Evolutionary conservation across 352 stramenopile genomes (phyloP).

Genomic region (Stephanocyclus meneghinianus): DNA sequence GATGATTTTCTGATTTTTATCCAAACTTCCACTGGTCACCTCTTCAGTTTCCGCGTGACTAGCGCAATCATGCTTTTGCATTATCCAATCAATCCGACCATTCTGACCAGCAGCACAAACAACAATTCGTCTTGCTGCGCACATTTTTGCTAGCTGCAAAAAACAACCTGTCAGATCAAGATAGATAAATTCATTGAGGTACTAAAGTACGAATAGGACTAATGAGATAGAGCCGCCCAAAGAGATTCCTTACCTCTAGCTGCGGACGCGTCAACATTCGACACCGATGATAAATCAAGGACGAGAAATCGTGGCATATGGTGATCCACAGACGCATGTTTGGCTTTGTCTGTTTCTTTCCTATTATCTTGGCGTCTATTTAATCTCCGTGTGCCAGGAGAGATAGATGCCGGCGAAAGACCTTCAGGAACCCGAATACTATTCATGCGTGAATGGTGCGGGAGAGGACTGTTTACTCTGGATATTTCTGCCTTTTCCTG

Average conservation of each 20-base stretch:
- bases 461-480: constrained; percentile 37
- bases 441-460: constrained; percentile 39
- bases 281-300: constrained; percentile 71
- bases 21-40: constrained; percentile 30
- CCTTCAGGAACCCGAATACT: constrained; percentile 27
- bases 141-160: constrained; percentile 76
- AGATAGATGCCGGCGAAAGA: constrained; percentile 15
- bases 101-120: constrained; percentile 71
- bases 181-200: background rate
- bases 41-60: constrained; percentile 36
- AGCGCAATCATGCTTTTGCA: constrained; percentile 68
- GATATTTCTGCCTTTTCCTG: constrained; percentile 47
- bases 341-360: background rate
- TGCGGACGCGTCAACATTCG: constrained; percentile 74
- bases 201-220: background rate
- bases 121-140: constrained; percentile 58
- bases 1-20: constrained; percentile 53
- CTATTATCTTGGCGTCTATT: constrained; percentile 6
- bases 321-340: no score
- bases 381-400: constrained; percentile 11
- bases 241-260: constrained; percentile 31
- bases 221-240: background rate
- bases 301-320: constrained; percentile 65
- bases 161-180: constrained; percentile 56
- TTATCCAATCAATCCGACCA: constrained; percentile 73